Base-by-base conservation (phyloP, 176 grass and related monocot genomes). In the Aegilops speltoides region DNA sequence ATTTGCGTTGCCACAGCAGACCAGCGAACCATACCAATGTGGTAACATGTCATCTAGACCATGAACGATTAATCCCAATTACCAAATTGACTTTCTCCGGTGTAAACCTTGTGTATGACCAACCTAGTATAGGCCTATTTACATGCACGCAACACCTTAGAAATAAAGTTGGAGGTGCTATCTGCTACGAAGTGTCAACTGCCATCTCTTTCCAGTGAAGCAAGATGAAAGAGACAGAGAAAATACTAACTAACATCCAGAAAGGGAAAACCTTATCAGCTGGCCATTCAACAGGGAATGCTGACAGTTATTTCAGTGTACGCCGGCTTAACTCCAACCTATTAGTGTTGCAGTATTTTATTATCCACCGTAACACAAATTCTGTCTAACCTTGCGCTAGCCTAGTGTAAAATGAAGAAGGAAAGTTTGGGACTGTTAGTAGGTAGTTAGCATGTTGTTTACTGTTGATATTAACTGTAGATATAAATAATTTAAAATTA, bases 251-350 rank as follows among this genome's bases (percentile, higher is more conserved):
- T 17, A 26, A 28, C 37, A 64, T 72, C 28, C 3, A 57, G 16
- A 65, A 64, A 64, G 60, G 13, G 60, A 32, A 48, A 52, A 8
- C 38, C 22, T 64, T 52, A 12, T 70, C 68, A 79, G 17, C 2
- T 73, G 61, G 31, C n/a, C 16, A 37, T 82, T 78, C 23, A 43
- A 73, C 8, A 73, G 22, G 57, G 59, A 33, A 70, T 82, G 20
- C 22, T 36, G 61, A 68, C 45, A 37, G 76, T 6, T 76, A 23
- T 72, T 84, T 89, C 25, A n/a, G 76, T 64, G 40, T 52, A 28
- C 31, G 28, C 37, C 62, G 11, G 61, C 81, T 67, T 62, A 86
- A 52, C 15, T 10, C 38, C 32, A 41, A 23, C 79, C 11, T 56
- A 72, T 33, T 41, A 32, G 31, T 72, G 37, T 15, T 52, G 29